Conservation (phyloP, 192 early-diverging fungal species). For the Rhizophagus sp. region DNA sequence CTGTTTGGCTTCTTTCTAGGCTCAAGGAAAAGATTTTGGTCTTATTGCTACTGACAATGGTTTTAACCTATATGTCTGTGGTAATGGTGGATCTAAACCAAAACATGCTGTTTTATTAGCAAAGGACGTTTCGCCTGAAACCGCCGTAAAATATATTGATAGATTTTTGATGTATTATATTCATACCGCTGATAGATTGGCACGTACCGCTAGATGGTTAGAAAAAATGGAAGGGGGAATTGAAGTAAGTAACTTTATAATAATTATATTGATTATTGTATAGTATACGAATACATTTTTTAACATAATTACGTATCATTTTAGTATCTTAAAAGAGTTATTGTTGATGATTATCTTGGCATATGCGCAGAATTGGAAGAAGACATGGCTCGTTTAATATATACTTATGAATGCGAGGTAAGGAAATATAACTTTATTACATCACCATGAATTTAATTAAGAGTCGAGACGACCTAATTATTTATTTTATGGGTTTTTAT, state of each 20-base stretch:
- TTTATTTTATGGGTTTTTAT: too few relatives aligned
- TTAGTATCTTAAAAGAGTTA: slow-evolving; percentile 54
- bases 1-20: background rate
- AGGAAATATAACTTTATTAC: too few relatives aligned
- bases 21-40: slow-evolving; percentile 47
- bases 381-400: slow-evolving; percentile 64
- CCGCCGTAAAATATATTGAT: slow-evolving; percentile 60
- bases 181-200: slow-evolving; percentile 62
- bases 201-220: slow-evolving; percentile 67
- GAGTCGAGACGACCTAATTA: too few relatives aligned
- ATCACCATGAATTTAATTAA: background rate
- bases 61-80: slow-evolving; percentile 69
- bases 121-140: slow-evolving; percentile 52
- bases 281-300: too few relatives aligned
- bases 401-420: slow-evolving; percentile 58
- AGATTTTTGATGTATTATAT: slow-evolving; percentile 76
- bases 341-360: slow-evolving; percentile 65
- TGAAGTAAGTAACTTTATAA: slow-evolving; percentile 53
- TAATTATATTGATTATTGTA: slow-evolving; percentile 17
- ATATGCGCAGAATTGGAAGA: slow-evolving; percentile 63
- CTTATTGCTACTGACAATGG: slow-evolving; percentile 74
- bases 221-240: slow-evolving; percentile 71
- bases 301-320: background rate
- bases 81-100: slow-evolving; percentile 67
- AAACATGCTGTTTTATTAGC: slow-evolving; percentile 66